Conservation (phyloP, 2,329 filamentous ascomycete genomes). For the Exophiala xenobiotica region DNA sequence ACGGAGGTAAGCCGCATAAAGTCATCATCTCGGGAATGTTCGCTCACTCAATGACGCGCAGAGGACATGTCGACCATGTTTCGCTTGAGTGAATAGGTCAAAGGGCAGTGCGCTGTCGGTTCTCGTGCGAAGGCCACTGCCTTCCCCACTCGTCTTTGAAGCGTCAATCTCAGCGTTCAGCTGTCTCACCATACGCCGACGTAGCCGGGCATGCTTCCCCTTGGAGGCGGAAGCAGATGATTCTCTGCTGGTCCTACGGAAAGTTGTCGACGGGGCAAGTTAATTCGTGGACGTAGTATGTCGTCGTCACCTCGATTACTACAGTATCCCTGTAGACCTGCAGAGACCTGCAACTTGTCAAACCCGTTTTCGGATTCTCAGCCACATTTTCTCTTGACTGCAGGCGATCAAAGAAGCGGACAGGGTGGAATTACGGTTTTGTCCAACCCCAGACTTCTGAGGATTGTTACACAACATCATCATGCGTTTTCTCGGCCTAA, state of each 20-base stretch:
- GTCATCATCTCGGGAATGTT: constrained; percentile 41
- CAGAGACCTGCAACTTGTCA: constrained; percentile 4
- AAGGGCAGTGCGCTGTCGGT: neutral
- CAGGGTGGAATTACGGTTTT: constrained; percentile 7
- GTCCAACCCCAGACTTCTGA: neutral
- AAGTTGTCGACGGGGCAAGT: neutral
- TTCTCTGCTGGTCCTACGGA: neutral
- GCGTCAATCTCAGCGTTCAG: neutral
- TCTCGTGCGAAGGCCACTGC: too few species aligned
- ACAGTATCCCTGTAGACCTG: constrained; percentile 1
- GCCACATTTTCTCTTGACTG: constrained; percentile 5
- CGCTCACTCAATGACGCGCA: constrained; percentile 28
- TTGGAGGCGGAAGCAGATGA: neutral
- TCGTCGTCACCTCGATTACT: constrained; percentile 1
- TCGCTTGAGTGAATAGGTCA: constrained; percentile 55
- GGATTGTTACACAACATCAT: neutral
- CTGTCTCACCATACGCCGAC: neutral
- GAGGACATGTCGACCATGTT: constrained; percentile 58
- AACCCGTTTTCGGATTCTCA: constrained; percentile 8
- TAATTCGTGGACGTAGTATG: neutral
- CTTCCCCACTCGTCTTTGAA: neutral
- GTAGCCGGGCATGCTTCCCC: neutral
- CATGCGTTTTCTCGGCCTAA: neutral
- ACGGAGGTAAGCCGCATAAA: constrained; percentile 75
- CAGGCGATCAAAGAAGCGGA: neutral